Base-by-base conservation (phyloP, 2,329 filamentous ascomycete species). In the Penicillium sp. region DNA sequence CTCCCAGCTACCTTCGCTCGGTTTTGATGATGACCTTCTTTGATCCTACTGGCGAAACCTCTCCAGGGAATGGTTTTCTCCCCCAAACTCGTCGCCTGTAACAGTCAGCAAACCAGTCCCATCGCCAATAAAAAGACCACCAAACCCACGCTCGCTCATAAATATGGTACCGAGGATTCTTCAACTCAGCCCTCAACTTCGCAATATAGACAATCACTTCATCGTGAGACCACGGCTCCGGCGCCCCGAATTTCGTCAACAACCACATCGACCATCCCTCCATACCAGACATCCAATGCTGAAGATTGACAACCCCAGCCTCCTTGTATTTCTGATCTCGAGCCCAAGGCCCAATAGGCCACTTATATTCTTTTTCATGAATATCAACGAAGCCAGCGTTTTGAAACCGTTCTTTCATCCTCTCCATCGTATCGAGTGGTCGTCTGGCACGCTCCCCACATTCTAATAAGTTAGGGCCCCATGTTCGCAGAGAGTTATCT, bases 291-390 rank as follows among this genome's bases (percentile, higher is more conserved):
- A 57, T 62, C 67, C 65, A 67, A 31, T 69, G 66, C 21, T 62
- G 48, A 16, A 53, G 50, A 29, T 63, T 60, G n/a, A 62, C 75
- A 14, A 56, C 53, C 2, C 81, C 82, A 1, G 84, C 64, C 49
- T 69, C 60, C 48, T 71, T 69, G 36, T 67, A 56, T 16, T 51
- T 57, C 29, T 53, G 53, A 43, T 72, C 66, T 21, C 61, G 64
- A 1, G 66, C 60, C 70, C 70, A 73, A 0, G 63, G 53, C 0
- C 69, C 70, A 42, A 73, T 61, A 2, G 67, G 67, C 31, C 67
- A 61, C 48, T 67, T 65, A 43, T 61, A 64, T 7, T 66, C 48
- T 14, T 71, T 59, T 18, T 69, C 60, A 13, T 61, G 53, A 16
- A 75, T 48, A 45, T 71, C 66, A 13, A 61, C 62, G 47, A 74